phyloP scores from a whole-genome alignment of 495 filamentous ascomycete genomes.

The Lasiosphaeria ovina region DNA sequence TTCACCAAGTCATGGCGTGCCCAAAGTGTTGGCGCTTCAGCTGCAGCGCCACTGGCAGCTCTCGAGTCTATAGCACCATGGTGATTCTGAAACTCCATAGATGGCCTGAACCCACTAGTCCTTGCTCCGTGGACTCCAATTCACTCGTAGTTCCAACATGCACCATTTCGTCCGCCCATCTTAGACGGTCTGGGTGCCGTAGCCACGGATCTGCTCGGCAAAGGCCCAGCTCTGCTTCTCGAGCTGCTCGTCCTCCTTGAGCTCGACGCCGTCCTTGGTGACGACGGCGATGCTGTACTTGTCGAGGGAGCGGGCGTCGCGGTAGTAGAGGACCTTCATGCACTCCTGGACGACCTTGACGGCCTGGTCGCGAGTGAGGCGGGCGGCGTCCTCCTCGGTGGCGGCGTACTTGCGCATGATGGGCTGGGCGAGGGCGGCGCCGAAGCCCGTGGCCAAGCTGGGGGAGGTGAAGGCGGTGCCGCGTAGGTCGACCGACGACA shows the following conservation, averaged over 20 bases:
- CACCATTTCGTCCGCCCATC: neutral
- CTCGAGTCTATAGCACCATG: too few relatives aligned
- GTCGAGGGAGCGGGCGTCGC: conserved; percentile 90
- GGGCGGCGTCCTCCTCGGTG: conserved; percentile 70
- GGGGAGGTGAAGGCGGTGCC: conserved; percentile 88
- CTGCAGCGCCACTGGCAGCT: too few relatives aligned
- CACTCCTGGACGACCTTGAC: conserved; percentile 79
- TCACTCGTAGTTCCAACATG: neutral
- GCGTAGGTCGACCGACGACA: conserved; percentile 85
- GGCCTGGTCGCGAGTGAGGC: conserved; percentile 74
- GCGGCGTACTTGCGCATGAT: conserved; percentile 79
- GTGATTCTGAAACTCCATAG: too few relatives aligned
- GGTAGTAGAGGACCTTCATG: conserved; percentile 98
- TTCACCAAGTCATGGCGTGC: too few relatives aligned
- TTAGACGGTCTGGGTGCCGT: conserved; percentile 49
- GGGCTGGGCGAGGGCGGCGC: conserved; percentile 87
- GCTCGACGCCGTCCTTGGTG: conserved; percentile 77
- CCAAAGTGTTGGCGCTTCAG: too few relatives aligned
- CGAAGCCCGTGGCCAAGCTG: conserved; percentile 89
- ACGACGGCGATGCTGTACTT: conserved; percentile 88
- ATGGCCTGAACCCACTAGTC: too few relatives aligned
- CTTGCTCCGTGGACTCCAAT: too few relatives aligned
- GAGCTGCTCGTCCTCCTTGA: conserved; percentile 72
- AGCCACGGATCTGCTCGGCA: conserved; percentile 72
- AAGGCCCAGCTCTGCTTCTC: conserved; percentile 95